Percentiles rank a stretch among this genome's conserved stretches.
phyloP scores from a whole-genome alignment of 1,139 yeast species.

The Nakaseomyces bracarensis region DNA sequence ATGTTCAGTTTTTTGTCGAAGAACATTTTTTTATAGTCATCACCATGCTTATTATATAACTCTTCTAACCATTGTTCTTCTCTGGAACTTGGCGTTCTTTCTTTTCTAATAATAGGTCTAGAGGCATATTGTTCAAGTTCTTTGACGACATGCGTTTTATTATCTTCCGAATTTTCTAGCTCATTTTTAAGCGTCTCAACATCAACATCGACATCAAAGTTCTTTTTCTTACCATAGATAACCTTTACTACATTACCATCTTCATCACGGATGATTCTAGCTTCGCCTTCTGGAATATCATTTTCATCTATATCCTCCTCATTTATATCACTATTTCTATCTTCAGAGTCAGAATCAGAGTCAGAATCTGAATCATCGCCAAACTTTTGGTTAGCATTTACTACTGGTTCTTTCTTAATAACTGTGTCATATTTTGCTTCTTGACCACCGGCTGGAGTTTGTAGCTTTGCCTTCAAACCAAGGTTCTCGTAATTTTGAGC shows the following conservation, averaged over 20 bases:
- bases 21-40: slow-evolving; percentile 80
- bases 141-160: slow-evolving; percentile 48
- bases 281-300: slow-evolving; percentile 70
- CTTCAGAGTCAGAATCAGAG: slow-evolving; percentile 33
- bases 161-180: slow-evolving; percentile 25
- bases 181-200: slow-evolving; percentile 28
- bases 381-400: slow-evolving; percentile 10
- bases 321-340: slow-evolving; percentile 30
- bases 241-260: slow-evolving; percentile 63
- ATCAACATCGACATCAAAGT: slow-evolving; percentile 26
- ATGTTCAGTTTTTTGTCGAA: slow-evolving; percentile 84
- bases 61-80: slow-evolving; percentile 65
- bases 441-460: slow-evolving; percentile 58
- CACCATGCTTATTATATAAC: slow-evolving; percentile 73
- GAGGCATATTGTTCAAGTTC: slow-evolving; percentile 64
- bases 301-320: slow-evolving; percentile 38
- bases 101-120: slow-evolving; percentile 43
- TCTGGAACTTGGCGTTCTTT: slow-evolving; percentile 56
- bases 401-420: slow-evolving; percentile 19
- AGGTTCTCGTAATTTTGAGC: slow-evolving; percentile 74
- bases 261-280: slow-evolving; percentile 66
- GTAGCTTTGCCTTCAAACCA: slow-evolving; percentile 64
- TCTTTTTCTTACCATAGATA: slow-evolving; percentile 54
- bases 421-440: slow-evolving; percentile 41
- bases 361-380: slow-evolving; percentile 35